phyloP scores from a whole-genome alignment of 2,329 filamentous ascomycete species.

The Beauveria rudraprayagi region DNA sequence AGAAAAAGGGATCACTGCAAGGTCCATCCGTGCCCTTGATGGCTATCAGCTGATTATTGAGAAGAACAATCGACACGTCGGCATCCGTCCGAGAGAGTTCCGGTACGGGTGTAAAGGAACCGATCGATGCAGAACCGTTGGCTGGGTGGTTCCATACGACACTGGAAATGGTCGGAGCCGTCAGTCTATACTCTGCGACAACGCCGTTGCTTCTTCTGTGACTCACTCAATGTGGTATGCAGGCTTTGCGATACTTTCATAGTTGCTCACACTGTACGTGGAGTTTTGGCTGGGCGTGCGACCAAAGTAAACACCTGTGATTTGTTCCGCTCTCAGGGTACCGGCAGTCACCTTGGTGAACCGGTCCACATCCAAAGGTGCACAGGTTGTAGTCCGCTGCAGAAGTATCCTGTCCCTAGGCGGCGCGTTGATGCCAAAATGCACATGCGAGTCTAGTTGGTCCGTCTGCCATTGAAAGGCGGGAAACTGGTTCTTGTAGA shows the following conservation, averaged over 20 bases:
- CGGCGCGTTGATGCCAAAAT: neutral
- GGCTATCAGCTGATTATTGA: conserved; percentile 9
- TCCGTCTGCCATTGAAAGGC: neutral
- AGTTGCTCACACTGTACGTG: conserved; percentile 7
- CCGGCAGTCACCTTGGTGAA: neutral
- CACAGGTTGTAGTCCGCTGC: neutral
- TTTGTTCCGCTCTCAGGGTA: neutral
- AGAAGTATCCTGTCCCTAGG: neutral
- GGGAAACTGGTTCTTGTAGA: neutral
- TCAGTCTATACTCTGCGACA: neutral
- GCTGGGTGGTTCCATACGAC: neutral
- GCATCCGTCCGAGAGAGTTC: conserved; percentile 5
- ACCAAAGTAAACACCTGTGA: conserved; percentile 5
- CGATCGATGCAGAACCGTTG: neutral
- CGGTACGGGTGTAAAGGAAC: neutral
- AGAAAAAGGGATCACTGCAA: conserved; percentile 10
- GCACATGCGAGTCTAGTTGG: neutral
- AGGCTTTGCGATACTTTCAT: neutral
- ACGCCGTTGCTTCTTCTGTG: neutral
- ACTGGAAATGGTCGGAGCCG: neutral
- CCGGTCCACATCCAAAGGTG: neutral
- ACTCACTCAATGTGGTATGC: conserved; percentile 5
- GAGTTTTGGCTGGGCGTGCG: neutral
- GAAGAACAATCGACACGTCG: conserved; percentile 9
- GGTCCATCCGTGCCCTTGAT: conserved; percentile 6